Conservation (phyloP, 768 basidiomycete genomes). For the Lanmaoa pseudosensibilis region DNA sequence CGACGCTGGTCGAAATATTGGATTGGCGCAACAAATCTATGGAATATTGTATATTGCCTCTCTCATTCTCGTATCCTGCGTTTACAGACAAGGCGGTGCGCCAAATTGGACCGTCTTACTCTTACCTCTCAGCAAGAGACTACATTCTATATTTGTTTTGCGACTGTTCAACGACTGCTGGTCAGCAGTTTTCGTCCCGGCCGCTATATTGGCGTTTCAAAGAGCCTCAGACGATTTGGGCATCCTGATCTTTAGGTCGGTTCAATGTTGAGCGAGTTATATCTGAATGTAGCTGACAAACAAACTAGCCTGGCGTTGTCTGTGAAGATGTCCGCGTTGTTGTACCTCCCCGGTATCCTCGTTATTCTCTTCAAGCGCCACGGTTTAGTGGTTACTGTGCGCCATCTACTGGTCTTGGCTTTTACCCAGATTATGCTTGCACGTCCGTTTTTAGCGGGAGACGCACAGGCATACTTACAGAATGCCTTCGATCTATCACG, state of each 20-base stretch:
- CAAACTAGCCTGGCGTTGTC: slow-evolving; percentile 58
- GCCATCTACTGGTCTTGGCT: slow-evolving; percentile 44
- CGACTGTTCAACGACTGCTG: slow-evolving; percentile 96
- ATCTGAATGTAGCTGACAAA: neutral
- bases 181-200: slow-evolving; percentile 66
- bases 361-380: slow-evolving; percentile 76
- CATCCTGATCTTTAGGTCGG: slow-evolving; percentile 72
- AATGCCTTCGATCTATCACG: slow-evolving; percentile 87
- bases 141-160: slow-evolving; percentile 91
- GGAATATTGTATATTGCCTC: slow-evolving; percentile 69
- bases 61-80: slow-evolving; percentile 59
- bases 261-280: neutral
- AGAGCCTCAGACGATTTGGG: slow-evolving; percentile 59
- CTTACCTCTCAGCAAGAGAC: slow-evolving; percentile 84
- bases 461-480: slow-evolving; percentile 63
- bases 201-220: slow-evolving; percentile 67
- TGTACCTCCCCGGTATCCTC: slow-evolving; percentile 87
- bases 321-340: slow-evolving; percentile 90
- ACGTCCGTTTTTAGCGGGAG: slow-evolving; percentile 62
- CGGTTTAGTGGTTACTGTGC: slow-evolving; percentile 54
- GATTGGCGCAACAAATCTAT: slow-evolving; percentile 76
- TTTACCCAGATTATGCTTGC: slow-evolving; percentile 61
- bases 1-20: slow-evolving; percentile 56
- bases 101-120: slow-evolving; percentile 74
- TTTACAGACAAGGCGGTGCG: slow-evolving; percentile 62